phyloP scores from a whole-genome alignment of 768 basidiomycete genomes.

The Trametes punicea region DNA sequence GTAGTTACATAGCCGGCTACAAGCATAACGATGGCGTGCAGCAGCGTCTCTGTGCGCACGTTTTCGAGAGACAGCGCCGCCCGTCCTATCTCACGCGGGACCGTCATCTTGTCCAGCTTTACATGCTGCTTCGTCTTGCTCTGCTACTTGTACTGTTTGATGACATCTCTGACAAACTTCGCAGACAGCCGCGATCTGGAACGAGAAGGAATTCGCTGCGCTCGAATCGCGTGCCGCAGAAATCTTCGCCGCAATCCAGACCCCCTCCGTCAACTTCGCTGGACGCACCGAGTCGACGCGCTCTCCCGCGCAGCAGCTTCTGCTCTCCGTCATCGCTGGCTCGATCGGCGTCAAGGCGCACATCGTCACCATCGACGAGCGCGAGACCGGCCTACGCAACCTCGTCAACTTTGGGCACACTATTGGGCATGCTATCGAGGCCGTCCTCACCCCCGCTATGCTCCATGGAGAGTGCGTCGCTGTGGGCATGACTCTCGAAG shows the following conservation, averaged over 20 bases:
- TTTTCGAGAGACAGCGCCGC: background rate
- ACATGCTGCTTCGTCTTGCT: no score
- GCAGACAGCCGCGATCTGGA: constrained; percentile 99
- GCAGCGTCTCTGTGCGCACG: no score
- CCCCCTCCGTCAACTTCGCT: constrained; percentile 56
- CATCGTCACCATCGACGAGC: constrained; percentile 95
- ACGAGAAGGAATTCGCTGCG: constrained; percentile 81
- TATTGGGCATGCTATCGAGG: constrained; percentile 98
- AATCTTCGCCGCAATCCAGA: constrained; percentile 82
- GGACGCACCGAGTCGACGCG: constrained; percentile 63
- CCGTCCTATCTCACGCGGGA: no score
- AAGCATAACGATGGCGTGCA: no score
- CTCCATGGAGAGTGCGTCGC: constrained; percentile 96
- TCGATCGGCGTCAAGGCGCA: constrained; percentile 95
- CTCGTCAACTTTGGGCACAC: constrained; percentile 99
- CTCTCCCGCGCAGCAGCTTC: constrained; percentile 71
- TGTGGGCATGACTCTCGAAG: constrained; percentile 96
- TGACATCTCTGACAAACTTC: background rate
- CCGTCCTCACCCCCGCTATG: constrained; percentile 87
- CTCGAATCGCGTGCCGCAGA: constrained; percentile 84
- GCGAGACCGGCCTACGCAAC: constrained; percentile 94
- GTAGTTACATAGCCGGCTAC: no score
- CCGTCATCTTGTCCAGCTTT: no score
- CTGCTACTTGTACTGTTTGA: no score
- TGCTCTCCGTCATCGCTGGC: constrained; percentile 87